Evolutionary conservation across 2,329 filamentous ascomycete species (phyloP).

Genomic region (Xylaria sp.): DNA sequence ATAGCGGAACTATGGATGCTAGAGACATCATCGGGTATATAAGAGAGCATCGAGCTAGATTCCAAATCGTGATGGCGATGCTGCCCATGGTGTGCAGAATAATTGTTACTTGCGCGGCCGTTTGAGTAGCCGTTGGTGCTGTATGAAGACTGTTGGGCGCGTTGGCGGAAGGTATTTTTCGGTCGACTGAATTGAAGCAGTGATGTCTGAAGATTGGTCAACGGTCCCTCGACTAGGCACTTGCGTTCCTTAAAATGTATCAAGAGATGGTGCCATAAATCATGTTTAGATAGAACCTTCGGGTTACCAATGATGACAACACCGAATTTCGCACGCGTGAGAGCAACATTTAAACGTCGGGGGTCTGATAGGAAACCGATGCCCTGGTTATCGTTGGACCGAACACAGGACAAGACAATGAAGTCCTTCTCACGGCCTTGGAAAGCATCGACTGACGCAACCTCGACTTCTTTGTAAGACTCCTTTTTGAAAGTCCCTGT

Average conservation of each 20-base stretch:
- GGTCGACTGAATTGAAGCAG: conserved; percentile 93
- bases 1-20: conserved; percentile 93
- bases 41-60: conserved; percentile 87
- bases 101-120: conserved; percentile 42
- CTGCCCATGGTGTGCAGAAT: conserved; percentile 44
- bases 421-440: conserved; percentile 99
- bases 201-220: conserved; percentile 95
- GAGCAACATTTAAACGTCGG: conserved; percentile 92
- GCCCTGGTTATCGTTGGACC: conserved; percentile 98
- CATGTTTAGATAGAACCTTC: conserved; percentile 96
- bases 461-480: conserved; percentile 97
- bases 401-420: conserved; percentile 95
- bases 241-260: conserved; percentile 97
- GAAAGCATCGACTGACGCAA: conserved; percentile 97
- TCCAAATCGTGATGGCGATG: conserved; percentile 65
- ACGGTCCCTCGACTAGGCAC: conserved; percentile 91
- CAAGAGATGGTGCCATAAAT: conserved; percentile 93
- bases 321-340: conserved; percentile 96
- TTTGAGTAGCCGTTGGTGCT: conserved; percentile 47
- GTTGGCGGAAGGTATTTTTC: conserved; percentile 90
- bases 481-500: conserved; percentile 98
- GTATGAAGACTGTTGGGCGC: conserved; percentile 76
- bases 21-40: conserved; percentile 96
- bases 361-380: conserved; percentile 99
- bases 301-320: conserved; percentile 96